A percentile compares a stretch with the other conserved stretches of the same genome.
Evolutionary conservation across 345 rosid genomes (phyloP).

Genomic region (Eucalyptus tenuipes): DNA sequence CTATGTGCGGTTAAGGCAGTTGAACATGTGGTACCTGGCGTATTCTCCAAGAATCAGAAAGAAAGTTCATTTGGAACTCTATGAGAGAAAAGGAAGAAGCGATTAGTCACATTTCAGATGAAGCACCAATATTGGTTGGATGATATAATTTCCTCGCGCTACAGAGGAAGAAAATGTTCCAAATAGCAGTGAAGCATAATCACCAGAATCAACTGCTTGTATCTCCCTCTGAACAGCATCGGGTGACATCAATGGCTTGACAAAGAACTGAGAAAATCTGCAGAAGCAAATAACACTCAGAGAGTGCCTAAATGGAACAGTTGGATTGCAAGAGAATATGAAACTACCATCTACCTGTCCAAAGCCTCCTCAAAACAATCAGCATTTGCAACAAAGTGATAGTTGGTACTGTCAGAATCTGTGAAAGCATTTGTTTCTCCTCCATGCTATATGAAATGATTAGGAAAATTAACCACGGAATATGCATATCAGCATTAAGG

Average conservation of each 20-base stretch:
- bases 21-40: slow-evolving; percentile 34
- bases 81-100: slow-evolving; percentile 1
- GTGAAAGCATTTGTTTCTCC: slow-evolving; percentile 84
- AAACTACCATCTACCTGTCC: slow-evolving; percentile 43
- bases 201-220: slow-evolving; percentile 20
- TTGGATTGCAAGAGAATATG: neutral
- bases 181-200: neutral
- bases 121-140: neutral
- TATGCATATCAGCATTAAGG: neutral
- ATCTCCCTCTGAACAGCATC: slow-evolving; percentile 90
- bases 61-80: slow-evolving; percentile 86
- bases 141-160: neutral
- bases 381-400: slow-evolving; percentile 53
- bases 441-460: slow-evolving; percentile 48
- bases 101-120: neutral
- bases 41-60: slow-evolving; percentile 79
- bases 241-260: slow-evolving; percentile 82
- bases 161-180: neutral
- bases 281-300: neutral
- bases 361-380: slow-evolving; percentile 76
- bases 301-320: neutral
- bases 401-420: slow-evolving; percentile 44
- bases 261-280: slow-evolving; percentile 88
- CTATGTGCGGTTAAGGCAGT: neutral
- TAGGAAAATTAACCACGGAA: neutral